Evolutionary conservation across 1,139 yeast genomes (phyloP).

Genomic region (Lodderomyces oxycetoniae): DNA sequence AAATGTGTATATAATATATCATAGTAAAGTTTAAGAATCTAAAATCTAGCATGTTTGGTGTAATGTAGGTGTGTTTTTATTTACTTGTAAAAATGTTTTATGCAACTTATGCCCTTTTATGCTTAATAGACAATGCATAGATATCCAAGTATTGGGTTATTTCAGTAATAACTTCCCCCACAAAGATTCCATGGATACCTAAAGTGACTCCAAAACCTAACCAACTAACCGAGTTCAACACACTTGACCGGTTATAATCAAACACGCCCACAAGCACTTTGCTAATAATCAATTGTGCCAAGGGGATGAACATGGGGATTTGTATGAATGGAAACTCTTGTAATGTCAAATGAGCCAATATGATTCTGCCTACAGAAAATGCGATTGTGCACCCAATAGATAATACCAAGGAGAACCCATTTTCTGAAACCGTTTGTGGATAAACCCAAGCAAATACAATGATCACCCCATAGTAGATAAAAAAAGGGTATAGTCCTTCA

Average conservation of each 20-base stretch:
- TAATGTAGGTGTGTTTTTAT: too few species aligned
- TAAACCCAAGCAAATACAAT: constrained; percentile 40
- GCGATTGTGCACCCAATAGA: constrained; percentile 77
- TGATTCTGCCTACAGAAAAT: constrained; percentile 82
- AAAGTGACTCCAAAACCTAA: constrained; percentile 69
- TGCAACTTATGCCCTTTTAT: constrained; percentile 45
- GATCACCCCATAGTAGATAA: constrained; percentile 55
- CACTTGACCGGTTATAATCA: constrained; percentile 34
- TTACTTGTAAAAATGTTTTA: too few species aligned
- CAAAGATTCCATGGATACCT: constrained; percentile 76
- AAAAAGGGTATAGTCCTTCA: constrained; percentile 67
- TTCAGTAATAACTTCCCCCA: constrained; percentile 76
- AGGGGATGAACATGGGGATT: constrained; percentile 66
- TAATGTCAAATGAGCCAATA: constrained; percentile 78
- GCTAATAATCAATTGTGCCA: constrained; percentile 47
- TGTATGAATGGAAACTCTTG: constrained; percentile 73
- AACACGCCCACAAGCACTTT: constrained; percentile 34
- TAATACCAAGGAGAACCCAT: constrained; percentile 56
- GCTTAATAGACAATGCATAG: constrained; percentile 79
- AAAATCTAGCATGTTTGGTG: too few species aligned
- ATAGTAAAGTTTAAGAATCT: too few species aligned
- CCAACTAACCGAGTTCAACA: constrained; percentile 55
- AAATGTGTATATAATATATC: too few species aligned
- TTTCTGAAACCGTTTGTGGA: constrained; percentile 48
- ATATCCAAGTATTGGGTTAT: constrained; percentile 82